Evolutionary conservation across 169 alveolate genomes (phyloP).

Genomic region (Plasmodium gallinaceum): DNA sequence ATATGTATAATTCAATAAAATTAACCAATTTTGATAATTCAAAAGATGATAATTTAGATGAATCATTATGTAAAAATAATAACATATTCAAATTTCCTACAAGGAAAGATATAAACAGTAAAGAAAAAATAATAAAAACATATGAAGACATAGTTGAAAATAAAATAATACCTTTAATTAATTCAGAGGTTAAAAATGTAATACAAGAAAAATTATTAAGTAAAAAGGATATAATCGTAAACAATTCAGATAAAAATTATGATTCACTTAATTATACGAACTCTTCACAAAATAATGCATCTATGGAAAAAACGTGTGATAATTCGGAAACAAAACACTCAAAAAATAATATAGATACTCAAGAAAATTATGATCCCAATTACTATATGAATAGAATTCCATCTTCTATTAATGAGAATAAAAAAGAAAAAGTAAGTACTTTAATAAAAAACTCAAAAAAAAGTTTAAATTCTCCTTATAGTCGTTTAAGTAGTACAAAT

Average conservation of each 20-base stretch:
- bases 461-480: background rate
- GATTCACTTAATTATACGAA: background rate
- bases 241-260: conserved; percentile 1
- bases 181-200: background rate
- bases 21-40: background rate
- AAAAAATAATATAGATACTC: background rate
- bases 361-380: conserved; percentile 14
- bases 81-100: background rate
- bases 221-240: background rate
- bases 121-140: background rate
- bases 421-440: background rate
- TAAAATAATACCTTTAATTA: background rate
- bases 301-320: background rate
- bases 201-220: background rate
- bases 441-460: background rate
- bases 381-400: background rate
- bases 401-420: background rate
- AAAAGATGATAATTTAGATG: background rate
- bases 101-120: background rate
- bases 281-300: background rate
- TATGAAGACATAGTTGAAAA: background rate
- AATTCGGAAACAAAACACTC: background rate
- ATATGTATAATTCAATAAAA: background rate
- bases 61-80: background rate
- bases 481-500: background rate